Conservation (phyloP, 2,329 filamentous ascomycete species). For the Fusarium succisae region DNA sequence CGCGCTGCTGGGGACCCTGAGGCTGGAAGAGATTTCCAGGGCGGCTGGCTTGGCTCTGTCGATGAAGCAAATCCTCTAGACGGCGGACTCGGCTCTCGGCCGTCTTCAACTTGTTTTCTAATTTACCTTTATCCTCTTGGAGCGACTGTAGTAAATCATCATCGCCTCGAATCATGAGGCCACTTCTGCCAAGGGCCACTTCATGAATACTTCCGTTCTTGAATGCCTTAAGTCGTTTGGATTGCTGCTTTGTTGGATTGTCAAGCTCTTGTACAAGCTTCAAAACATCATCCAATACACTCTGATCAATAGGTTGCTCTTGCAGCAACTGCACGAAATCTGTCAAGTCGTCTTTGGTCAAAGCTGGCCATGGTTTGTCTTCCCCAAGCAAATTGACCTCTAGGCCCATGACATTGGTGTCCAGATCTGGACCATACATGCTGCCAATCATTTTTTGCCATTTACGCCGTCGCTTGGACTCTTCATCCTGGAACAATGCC, state of each 20-base stretch:
- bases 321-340: slow-evolving; percentile 75
- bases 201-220: slow-evolving; percentile 97
- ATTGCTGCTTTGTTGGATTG: slow-evolving; percentile 84
- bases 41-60: slow-evolving; percentile 72
- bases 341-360: slow-evolving; percentile 79
- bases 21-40: slow-evolving; percentile 66
- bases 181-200: slow-evolving; percentile 85
- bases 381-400: slow-evolving; percentile 88
- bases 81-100: slow-evolving; percentile 90
- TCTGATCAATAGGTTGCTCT: slow-evolving; percentile 70
- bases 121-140: slow-evolving; percentile 82
- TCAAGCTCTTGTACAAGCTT: slow-evolving; percentile 83
- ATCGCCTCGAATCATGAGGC: slow-evolving; percentile 84
- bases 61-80: slow-evolving; percentile 90
- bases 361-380: slow-evolving; percentile 80
- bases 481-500: slow-evolving; percentile 90
- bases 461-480: slow-evolving; percentile 85
- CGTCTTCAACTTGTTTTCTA: slow-evolving; percentile 80
- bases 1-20: slow-evolving; percentile 56
- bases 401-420: slow-evolving; percentile 77
- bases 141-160: slow-evolving; percentile 81
- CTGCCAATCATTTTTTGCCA: slow-evolving; percentile 89
- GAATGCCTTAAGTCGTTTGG: slow-evolving; percentile 89
- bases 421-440: slow-evolving; percentile 73
- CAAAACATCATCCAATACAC: slow-evolving; percentile 74